Evolutionary conservation across 2,329 filamentous ascomycete species (phyloP), one percentile per base, ranked within the genome.

Genomic region (Diplodia scrobiculata): DNA sequence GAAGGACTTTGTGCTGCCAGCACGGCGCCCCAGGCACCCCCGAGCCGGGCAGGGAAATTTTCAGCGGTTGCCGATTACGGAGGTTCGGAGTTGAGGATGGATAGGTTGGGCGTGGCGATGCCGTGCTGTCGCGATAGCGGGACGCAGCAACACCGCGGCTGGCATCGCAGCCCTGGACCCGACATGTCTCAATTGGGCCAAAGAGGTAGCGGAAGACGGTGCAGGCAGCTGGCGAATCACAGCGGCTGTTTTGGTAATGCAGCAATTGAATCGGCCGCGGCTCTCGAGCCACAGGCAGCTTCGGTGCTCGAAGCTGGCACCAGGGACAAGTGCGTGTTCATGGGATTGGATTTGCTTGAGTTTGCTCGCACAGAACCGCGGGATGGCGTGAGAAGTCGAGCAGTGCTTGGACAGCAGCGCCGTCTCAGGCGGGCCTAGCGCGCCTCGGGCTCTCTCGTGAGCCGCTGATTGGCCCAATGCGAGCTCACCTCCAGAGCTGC

Each of bases 361-460:
- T 36, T 25, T 50, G 58, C 29, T 50, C 19, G 58, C 58, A 50
- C n/a, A 21, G 10, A 10, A 32, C 10, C 14, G 25, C 21, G 17
- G 58, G 41, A 62, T 62, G 58, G 58, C 58, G 58, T 50, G 58
- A 62, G 58, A 50, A 45, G 45, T 54, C 19, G 29, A 25, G 36
- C 41, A 50, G 41, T 25, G 29, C 55, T 45, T 50, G 27, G 58
- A 62, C 25, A 45, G 36, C 19, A 47, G 36, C 36, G 38, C 54
- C 54, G 38, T 59, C 36, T 59, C 38, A 47, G 54, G 36, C 54
- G 38, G 58, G 58, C 58, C 52, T 65, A 65, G 48, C 45, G 52
- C 41, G 52, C n/a, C 32, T 51, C 50, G 27, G 50, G 63, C 52
- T 65, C 53, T 65, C 52, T 65, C 17, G 25, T 27, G 41, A 29